Base-by-base conservation (phyloP, 1,284 basidiomycete genomes). In the Meira nashicola region DNA sequence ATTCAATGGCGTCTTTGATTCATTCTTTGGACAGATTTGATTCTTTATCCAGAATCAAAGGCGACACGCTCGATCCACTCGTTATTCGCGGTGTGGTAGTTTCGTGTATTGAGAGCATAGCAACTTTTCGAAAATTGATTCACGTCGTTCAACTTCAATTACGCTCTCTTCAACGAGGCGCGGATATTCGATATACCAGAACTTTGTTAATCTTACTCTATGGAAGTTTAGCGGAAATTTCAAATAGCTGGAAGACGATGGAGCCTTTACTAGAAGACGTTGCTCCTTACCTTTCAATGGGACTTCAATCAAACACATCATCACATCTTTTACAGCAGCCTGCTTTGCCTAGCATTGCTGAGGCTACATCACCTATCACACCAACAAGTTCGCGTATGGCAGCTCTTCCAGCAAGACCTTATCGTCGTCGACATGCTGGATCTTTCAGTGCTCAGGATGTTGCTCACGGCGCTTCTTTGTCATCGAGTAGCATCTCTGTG, bases 21-120 rank as follows among this genome's bases (percentile, higher is more conserved):
- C 85, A 87, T 60, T 86, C 90, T 0, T 83, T 98, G 47, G 95
- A 97, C 77, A 87, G 88, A 17, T 97, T 97, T 79, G 95, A 99
- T 77, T 84, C 87, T 1, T 84, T 87, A 67, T 88, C 89, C 56
- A 84, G 88, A 62, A 84, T 86, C 62, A 82, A 78, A 4, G 28
- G 33, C 15, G 79, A 85, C 11, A 87, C 88, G 8, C 84, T 89
- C 0, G 85, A 90, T 2, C 79, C 84, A 0, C 57, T 65, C 11
- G 83, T 91, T 19, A 91, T 94, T 66, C 85, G 88, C 38, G 84
- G 83, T 17, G 86, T 99, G 10, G 81, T 96, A 15, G 87, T 91
- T 74, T 86, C 86, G 38, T 92, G 92, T 73, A 85, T 86, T 65
- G 90, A 96, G 74, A 89, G 87, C 56, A 87, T 96, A 23, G 84